Base-by-base conservation (phyloP, 106 monocot genomes). In the Cymbidium sinense region DNA sequence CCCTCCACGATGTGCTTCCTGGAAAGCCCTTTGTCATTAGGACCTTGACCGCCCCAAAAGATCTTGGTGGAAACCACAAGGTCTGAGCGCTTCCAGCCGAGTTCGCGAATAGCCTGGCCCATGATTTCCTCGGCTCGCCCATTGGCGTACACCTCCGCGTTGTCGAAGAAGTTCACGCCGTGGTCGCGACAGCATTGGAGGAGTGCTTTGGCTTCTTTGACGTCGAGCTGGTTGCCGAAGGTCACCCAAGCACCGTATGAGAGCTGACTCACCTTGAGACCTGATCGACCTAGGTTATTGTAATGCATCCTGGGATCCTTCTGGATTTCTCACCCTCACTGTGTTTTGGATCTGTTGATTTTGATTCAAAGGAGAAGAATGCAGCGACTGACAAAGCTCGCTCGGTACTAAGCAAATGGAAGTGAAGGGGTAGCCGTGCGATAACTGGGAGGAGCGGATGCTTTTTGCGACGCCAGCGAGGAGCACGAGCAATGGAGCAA, bases 81-180 rank as follows among this genome's bases (percentile, higher is more conserved):
- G 64, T 98, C 90, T 41, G 94, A 88, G 28, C 96, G 87, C 76
- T 86, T 87, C 96, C 96, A 96, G 0, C 96, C 94, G 73, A 98
- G 94, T 84, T 98, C 96, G 21, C 96, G 88, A 77, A 98, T 79
- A 39, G 96, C 93, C 83, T 95, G 96, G 12, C 94, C 94, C 96
- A 94, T 98, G 90, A 98, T 98, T 86, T 98, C 96, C 89, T 98
- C 96, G 64, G 96, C 96, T 17, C 96, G 86, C 43, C 94, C 96
- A 41, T 91, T 91, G 51, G 94, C 94, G 84, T 98, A 98, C 10
- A 94, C 96, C 90, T 94, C 96, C 75, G 96, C 96, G 84, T 94
- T 98, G 91, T 98, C 96, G 94, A 98, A 98, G 94, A 98, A 98
- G 85, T 98, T 98, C 74, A 98, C 90, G 58, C 94, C 91, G 70